phyloP scores from a whole-genome alignment of 2,329 filamentous ascomycete genomes.

The Rutstroemia sydowiana region DNA sequence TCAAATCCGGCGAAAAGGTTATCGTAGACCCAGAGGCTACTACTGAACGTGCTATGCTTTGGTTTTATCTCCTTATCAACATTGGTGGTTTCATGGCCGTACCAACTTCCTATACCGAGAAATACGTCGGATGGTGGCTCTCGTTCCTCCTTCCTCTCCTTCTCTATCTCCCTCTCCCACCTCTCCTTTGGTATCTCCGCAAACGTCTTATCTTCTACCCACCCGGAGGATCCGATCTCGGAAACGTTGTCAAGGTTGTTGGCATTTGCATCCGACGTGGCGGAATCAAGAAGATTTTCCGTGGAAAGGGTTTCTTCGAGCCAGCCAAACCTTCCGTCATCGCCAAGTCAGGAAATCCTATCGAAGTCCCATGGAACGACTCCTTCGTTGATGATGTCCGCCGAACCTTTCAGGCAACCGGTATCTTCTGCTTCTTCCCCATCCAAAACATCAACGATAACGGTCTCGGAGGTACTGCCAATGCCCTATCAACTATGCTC shows the following conservation, averaged over 20 bases:
- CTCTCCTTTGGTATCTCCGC: slow-evolving; percentile 37
- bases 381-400: slow-evolving; percentile 72
- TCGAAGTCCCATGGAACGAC: slow-evolving; percentile 74
- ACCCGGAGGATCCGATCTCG: slow-evolving; percentile 40
- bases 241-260: slow-evolving; percentile 38
- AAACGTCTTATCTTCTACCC: slow-evolving; percentile 38
- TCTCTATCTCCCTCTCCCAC: slow-evolving; percentile 55
- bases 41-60: slow-evolving; percentile 37
- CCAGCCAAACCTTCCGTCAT: slow-evolving; percentile 59
- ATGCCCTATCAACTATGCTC: slow-evolving; percentile 52
- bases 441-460: slow-evolving; percentile 33
- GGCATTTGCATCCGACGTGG: slow-evolving; percentile 36
- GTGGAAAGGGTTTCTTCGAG: slow-evolving; percentile 50
- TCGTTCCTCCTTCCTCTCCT: slow-evolving; percentile 43
- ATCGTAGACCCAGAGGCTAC: slow-evolving; percentile 54
- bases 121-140: slow-evolving; percentile 44
- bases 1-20: slow-evolving; percentile 49
- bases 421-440: slow-evolving; percentile 53
- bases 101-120: slow-evolving; percentile 36
- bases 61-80: slow-evolving; percentile 65
- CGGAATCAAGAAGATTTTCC: slow-evolving; percentile 62
- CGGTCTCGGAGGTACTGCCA: slow-evolving; percentile 43
- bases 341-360: slow-evolving; percentile 45
- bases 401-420: slow-evolving; percentile 61
- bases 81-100: slow-evolving; percentile 48